Evolutionary conservation across 2,329 filamentous ascomycete species (phyloP).

Genomic region (Dendryphion nanum): DNA sequence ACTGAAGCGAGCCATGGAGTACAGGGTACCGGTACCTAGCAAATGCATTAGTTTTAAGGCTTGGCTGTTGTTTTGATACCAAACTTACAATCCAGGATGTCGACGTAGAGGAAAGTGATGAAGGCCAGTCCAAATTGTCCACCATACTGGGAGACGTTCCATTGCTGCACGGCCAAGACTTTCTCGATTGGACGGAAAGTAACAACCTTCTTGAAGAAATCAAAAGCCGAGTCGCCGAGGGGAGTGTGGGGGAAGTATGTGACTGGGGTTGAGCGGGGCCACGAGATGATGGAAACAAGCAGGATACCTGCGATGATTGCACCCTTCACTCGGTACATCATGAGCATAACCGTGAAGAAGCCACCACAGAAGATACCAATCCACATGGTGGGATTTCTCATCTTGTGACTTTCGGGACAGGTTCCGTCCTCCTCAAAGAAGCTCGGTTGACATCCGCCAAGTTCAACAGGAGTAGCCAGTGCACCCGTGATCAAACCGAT

Average conservation of each 20-base stretch:
- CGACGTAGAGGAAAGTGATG: conserved; percentile 86
- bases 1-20: conserved; percentile 85
- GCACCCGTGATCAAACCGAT: conserved; percentile 75
- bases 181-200: conserved; percentile 75
- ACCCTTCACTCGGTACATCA: conserved; percentile 84
- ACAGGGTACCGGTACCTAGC: conserved; percentile 70
- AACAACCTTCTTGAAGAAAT: conserved; percentile 87
- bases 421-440: conserved; percentile 44
- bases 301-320: conserved; percentile 82
- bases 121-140: conserved; percentile 79
- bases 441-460: conserved; percentile 69
- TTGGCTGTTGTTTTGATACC: not conserved
- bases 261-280: conserved; percentile 73
- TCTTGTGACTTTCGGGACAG: conserved; percentile 67
- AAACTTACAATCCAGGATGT: conserved; percentile 72
- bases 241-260: conserved; percentile 77
- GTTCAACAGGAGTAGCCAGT: conserved; percentile 65
- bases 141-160: conserved; percentile 66
- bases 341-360: conserved; percentile 73
- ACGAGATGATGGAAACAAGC: conserved; percentile 83
- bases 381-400: conserved; percentile 84
- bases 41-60: not conserved
- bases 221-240: conserved; percentile 67
- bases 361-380: conserved; percentile 85
- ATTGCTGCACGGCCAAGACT: conserved; percentile 70